phyloP scores from a whole-genome alignment of 805 yeast species.

The Sporopachydermia lactativora region DNA sequence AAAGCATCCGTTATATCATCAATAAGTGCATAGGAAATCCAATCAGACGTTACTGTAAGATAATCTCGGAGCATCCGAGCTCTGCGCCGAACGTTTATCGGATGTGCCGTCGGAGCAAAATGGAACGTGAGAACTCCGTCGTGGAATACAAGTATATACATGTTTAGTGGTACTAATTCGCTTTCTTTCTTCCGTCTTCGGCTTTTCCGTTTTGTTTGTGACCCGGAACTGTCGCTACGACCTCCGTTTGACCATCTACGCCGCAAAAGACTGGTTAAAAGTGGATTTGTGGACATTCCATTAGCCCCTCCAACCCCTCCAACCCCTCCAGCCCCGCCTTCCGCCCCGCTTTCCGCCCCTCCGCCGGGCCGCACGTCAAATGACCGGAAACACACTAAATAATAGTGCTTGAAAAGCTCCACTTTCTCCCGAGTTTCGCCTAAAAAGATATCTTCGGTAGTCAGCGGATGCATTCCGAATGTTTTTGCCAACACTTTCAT shows the following conservation, averaged over 20 bases:
- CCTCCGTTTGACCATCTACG: constrained; percentile 3
- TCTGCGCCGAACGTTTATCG: constrained; percentile 88
- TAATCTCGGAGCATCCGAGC: constrained; percentile 81
- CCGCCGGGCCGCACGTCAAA: constrained; percentile 38
- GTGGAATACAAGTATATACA: constrained; percentile 83
- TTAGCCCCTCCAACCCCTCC: constrained; percentile 16
- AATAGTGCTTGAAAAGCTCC: constrained; percentile 81
- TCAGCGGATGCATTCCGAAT: constrained; percentile 90
- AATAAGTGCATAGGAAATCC: constrained; percentile 93
- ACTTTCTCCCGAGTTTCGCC: constrained; percentile 95
- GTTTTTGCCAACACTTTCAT: constrained; percentile 85
- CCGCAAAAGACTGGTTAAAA: constrained; percentile 8
- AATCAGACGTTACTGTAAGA: constrained; percentile 80
- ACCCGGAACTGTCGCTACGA: constrained; percentile 2
- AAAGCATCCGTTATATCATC: constrained; percentile 97
- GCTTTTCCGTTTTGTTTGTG: neutral
- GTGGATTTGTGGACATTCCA: neutral
- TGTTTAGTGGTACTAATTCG: constrained; percentile 77
- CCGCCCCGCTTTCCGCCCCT: constrained; percentile 19
- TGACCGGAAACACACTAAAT: constrained; percentile 79
- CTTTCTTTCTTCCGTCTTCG: neutral
- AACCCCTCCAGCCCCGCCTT: constrained; percentile 14
- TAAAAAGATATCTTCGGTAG: constrained; percentile 86
- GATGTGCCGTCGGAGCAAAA: constrained; percentile 90
- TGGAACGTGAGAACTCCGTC: constrained; percentile 91